A percentile compares a stretch with the other conserved stretches of the same genome.
Conservation (phyloP, 768 basidiomycete species). For the Mycena crocata region DNA sequence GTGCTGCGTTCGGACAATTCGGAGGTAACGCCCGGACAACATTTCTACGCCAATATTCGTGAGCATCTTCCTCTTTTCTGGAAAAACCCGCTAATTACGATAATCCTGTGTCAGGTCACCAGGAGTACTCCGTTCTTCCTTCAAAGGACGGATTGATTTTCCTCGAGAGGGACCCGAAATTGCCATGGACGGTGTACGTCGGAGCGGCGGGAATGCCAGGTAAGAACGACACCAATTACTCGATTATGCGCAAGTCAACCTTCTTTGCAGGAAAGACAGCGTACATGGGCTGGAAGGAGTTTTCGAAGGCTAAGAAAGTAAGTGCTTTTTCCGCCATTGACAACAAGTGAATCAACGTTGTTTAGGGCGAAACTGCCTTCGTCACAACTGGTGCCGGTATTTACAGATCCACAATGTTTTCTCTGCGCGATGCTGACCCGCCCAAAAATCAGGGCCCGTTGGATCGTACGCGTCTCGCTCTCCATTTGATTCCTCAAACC, state of each 20-base stretch:
- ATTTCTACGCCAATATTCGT: slow-evolving; percentile 44
- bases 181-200: slow-evolving; percentile 55
- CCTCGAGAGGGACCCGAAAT: slow-evolving; percentile 50
- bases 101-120: no score
- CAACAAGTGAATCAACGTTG: background rate
- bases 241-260: slow-evolving; percentile 20
- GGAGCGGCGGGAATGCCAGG: slow-evolving; percentile 51
- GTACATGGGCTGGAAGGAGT: slow-evolving; percentile 45
- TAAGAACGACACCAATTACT: slow-evolving; percentile 10
- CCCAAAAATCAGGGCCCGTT: background rate
- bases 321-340: background rate
- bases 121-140: no score
- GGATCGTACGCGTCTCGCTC: slow-evolving; percentile 11
- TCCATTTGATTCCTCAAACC: background rate
- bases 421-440: background rate
- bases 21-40: slow-evolving; percentile 41
- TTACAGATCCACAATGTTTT: no score
- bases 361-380: slow-evolving; percentile 17
- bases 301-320: slow-evolving; percentile 46
- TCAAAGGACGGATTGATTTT: slow-evolving; percentile 28
- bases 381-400: slow-evolving; percentile 15
- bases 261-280: slow-evolving; percentile 47
- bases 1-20: slow-evolving; percentile 49
- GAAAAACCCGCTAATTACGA: no score
- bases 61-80: no score